Conservation (phyloP, 768 basidiomycete genomes). For the Grammothele lineata region DNA sequence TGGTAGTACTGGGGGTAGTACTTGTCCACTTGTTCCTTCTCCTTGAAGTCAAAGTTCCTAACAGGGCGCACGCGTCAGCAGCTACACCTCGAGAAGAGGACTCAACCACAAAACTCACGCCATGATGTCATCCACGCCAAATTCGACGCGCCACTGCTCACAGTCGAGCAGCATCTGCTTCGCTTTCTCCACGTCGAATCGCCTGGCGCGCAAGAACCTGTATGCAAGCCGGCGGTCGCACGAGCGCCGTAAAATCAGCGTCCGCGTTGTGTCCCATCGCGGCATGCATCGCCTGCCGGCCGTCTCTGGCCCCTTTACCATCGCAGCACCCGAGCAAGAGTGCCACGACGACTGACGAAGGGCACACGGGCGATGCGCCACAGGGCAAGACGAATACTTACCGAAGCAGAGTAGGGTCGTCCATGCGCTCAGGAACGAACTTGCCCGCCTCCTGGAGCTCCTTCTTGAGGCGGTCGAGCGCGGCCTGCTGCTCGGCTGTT, state of each 20-base stretch:
- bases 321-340: background rate
- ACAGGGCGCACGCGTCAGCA: background rate
- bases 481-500: slow-evolving; percentile 51
- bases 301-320: no score
- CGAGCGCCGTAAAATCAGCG: no score
- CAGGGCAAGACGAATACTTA: slow-evolving; percentile 30
- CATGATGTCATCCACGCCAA: slow-evolving; percentile 72
- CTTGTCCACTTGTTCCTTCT: slow-evolving; percentile 79
- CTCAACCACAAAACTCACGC: slow-evolving; percentile 66
- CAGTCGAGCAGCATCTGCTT: slow-evolving; percentile 79
- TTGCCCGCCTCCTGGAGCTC: slow-evolving; percentile 56
- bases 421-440: slow-evolving; percentile 63
- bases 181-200: slow-evolving; percentile 79
- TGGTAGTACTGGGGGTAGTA: slow-evolving; percentile 97
- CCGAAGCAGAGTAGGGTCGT: slow-evolving; percentile 68
- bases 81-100: slow-evolving; percentile 49
- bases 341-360: background rate
- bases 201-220: slow-evolving; percentile 86
- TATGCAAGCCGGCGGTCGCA: no score
- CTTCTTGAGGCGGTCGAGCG: slow-evolving; percentile 64
- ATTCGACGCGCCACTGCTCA: slow-evolving; percentile 89
- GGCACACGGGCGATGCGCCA: no score
- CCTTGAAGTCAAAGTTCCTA: slow-evolving; percentile 84
- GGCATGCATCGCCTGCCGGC: background rate
- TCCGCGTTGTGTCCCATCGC: no score